phyloP scores from a whole-genome alignment of 495 filamentous ascomycete genomes.

The Annulohypoxylon stygium region DNA sequence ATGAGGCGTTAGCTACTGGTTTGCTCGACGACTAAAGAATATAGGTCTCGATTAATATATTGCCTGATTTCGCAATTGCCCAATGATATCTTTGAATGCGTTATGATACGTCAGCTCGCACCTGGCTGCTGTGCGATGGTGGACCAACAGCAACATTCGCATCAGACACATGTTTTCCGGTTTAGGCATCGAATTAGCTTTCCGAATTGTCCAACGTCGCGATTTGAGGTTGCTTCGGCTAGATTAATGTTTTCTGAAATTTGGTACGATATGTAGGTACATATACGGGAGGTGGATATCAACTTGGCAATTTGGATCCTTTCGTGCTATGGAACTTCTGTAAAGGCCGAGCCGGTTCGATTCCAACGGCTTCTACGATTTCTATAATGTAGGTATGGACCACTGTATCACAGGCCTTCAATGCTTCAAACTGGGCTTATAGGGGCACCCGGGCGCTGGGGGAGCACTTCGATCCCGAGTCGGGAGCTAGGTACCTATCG shows the following conservation, averaged over 20 bases:
- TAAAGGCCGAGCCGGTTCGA: conserved; percentile 10
- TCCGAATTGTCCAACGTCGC: conserved; percentile 19
- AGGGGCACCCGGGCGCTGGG: neutral
- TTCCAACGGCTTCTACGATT: neutral
- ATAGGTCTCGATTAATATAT: conserved; percentile 16
- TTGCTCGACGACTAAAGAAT: conserved; percentile 70
- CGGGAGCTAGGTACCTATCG: conserved; percentile 11
- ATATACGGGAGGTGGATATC: conserved; percentile 14
- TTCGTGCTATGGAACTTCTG: conserved; percentile 12
- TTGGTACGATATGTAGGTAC: conserved; percentile 9
- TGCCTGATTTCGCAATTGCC: conserved; percentile 16
- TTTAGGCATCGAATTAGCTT: conserved; percentile 15
- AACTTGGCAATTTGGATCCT: conserved; percentile 17
- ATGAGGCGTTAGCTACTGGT: conserved; percentile 88
- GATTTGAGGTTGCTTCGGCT: conserved; percentile 7
- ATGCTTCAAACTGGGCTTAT: neutral
- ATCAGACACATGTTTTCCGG: conserved; percentile 4
- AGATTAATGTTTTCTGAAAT: conserved; percentile 9
- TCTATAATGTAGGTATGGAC: neutral
- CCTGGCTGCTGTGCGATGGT: neutral
- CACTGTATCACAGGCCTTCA: conserved; percentile 6
- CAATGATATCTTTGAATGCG: conserved; percentile 7
- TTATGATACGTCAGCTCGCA: conserved; percentile 3
- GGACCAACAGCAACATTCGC: conserved; percentile 1
- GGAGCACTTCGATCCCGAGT: no score